Conservation (phyloP, 148 eudicot genomes). For the Hydrangea macrophylla region DNA sequence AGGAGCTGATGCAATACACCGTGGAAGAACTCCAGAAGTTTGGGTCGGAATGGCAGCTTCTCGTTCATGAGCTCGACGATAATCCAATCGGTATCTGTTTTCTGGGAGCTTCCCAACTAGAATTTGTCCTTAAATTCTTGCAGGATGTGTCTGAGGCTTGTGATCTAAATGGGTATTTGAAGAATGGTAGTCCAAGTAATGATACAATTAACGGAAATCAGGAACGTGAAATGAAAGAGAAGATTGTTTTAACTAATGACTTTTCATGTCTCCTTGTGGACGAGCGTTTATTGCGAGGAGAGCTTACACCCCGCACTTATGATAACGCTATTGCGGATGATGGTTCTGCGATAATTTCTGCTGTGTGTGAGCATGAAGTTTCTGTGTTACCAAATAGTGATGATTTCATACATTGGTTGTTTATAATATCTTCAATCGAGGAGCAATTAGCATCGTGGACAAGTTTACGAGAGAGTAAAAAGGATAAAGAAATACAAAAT, state of each 20-base stretch:
- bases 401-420: not conserved
- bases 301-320: not conserved
- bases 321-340: not conserved
- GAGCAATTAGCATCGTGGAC: constrained; percentile 2
- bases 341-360: not conserved
- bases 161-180: not conserved
- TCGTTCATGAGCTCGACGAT: not conserved
- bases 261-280: not conserved
- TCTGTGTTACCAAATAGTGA: not conserved
- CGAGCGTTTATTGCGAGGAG: not conserved
- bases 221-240: not conserved
- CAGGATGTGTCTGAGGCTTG: not conserved
- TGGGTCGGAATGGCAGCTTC: not conserved
- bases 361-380: not conserved
- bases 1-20: not conserved
- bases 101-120: constrained; percentile 2
- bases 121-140: not conserved
- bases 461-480: not conserved
- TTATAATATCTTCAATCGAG: not conserved
- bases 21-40: not conserved
- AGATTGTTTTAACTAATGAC: not conserved
- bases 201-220: no score
- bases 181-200: no score
- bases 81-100: constrained; percentile 13
- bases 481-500: not conserved